Conservation (phyloP, 345 rosid genomes). For the Diplotaxis tenuifolia region DNA sequence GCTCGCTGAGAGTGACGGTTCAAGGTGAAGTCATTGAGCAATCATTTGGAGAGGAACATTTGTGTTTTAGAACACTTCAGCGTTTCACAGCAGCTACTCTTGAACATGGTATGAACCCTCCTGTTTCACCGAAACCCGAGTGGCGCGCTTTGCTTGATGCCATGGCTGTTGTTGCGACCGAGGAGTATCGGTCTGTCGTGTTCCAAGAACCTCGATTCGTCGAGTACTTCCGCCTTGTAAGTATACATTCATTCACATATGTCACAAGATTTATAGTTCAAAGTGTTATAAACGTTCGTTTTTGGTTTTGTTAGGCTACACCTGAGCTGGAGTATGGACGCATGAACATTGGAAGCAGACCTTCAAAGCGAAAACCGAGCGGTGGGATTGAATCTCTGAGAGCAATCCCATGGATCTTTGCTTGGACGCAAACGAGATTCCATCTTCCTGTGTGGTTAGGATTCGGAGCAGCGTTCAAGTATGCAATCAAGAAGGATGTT, state of each 20-base stretch:
- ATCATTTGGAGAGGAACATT: conserved; percentile 92
- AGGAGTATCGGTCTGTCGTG: conserved; percentile 83
- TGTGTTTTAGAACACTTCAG: conserved; percentile 92
- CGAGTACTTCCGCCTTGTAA: conserved; percentile 94
- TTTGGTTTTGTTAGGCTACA: conserved; percentile 68
- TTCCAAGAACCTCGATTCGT: conserved; percentile 91
- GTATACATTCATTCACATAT: conserved; percentile 37
- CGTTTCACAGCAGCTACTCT: conserved; percentile 97
- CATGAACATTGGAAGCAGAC: conserved; percentile 98
- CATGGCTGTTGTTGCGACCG: conserved; percentile 94
- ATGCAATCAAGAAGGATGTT: conserved; percentile 60
- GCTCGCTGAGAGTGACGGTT: conserved; percentile 90
- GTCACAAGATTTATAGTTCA: neutral
- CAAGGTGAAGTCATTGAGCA: conserved; percentile 98
- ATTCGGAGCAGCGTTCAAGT: conserved; percentile 85
- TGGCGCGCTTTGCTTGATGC: conserved; percentile 89
- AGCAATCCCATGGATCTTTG: conserved; percentile 99
- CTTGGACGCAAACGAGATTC: conserved; percentile 98
- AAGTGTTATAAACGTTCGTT: neutral
- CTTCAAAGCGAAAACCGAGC: conserved; percentile 91
- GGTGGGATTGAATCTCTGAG: conserved; percentile 96
- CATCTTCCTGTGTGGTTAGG: conserved; percentile 99
- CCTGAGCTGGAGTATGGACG: conserved; percentile 97
- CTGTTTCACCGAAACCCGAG: conserved; percentile 88
- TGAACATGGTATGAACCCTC: conserved; percentile 96